Conservation (phyloP, 805 yeast genomes). For the Hanseniaspora nectarophila region DNA sequence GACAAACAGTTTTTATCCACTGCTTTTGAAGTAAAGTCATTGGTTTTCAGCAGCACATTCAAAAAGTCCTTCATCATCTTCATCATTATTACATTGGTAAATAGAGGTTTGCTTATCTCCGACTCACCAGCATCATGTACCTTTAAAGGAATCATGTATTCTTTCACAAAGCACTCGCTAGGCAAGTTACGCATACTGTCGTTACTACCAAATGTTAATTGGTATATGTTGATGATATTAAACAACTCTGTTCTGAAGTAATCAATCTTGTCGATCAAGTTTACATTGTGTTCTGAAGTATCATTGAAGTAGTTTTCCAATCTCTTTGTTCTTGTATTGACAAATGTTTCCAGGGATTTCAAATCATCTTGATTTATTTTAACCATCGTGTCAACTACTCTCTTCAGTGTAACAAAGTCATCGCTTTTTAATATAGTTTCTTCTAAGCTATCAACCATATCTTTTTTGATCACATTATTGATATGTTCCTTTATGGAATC, state of each 20-base stretch:
- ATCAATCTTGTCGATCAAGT: conserved; percentile 65
- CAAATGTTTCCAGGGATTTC: conserved; percentile 58
- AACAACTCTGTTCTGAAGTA: conserved; percentile 57
- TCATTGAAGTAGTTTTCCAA: conserved; percentile 18
- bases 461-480: conserved; percentile 28
- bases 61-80: conserved; percentile 26
- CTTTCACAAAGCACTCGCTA: conserved; percentile 4
- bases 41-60: conserved; percentile 24
- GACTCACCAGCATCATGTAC: conserved; percentile 20
- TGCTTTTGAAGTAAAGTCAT: conserved; percentile 23
- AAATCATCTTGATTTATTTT: conserved; percentile 44
- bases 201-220: conserved; percentile 18
- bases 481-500: conserved; percentile 25
- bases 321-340: conserved; percentile 41
- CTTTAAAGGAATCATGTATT: conserved; percentile 2
- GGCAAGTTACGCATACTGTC: conserved; percentile 17
- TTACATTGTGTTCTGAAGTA: conserved; percentile 23
- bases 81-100: conserved; percentile 22
- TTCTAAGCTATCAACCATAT: conserved; percentile 62
- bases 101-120: conserved; percentile 21
- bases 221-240: conserved; percentile 23
- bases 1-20: conserved; percentile 56
- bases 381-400: conserved; percentile 10
- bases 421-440: conserved; percentile 47
- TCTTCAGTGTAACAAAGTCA: conserved; percentile 23